Base-by-base conservation (phyloP, 1,139 yeast genomes). In the Lodderomyces metapsilosis region DNA sequence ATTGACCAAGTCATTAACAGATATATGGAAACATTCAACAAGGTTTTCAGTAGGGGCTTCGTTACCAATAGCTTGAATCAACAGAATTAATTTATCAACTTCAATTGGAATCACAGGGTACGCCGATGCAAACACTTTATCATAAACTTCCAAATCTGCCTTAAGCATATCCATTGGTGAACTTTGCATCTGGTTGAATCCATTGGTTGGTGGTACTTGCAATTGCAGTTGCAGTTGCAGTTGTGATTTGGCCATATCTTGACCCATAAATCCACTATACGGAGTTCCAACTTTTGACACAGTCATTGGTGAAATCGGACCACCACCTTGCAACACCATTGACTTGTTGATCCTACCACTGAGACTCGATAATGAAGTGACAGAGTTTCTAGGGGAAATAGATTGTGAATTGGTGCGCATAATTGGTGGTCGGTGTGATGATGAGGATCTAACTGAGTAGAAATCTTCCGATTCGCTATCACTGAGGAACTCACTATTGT, bases 61-160 rank as follows among this genome's bases (percentile, higher is more conserved):
- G 27, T 70, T 76, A 36, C 68, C 31, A 3, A 21, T n/a, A 4
- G 22, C 7, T 51, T 28, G 47, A 37, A 35, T 45, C 38, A 42
- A 48, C 51, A 21, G 44, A 43, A 34, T 51, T 44, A 42, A 54
- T 48, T 31, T 61, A 37, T 53, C 58, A 41, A 69, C 71, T 47
- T 74, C 70, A 44, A 73, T 60, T 1, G 87, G 84, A 18, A 84
- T 62, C 0, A 83, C 63, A 5, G 88, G 87, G 53, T 81, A 76
- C 21, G 68, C 70, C 1, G 60, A 53, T 52, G 83, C 88, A 49
- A 80, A 70, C 41, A 68, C 73, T 22, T 69, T 59, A 53, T 80
- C 83, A 52, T 83, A 83, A 3, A 55, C 42, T 22, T 55, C 53
- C 27, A 70, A 47, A 43, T 64, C 64, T 22, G 46, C 32, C 15